Percentiles rank a stretch among this genome's conserved stretches.
phyloP scores from a whole-genome alignment of 495 filamentous ascomycete species.

The Aspergillus olivimuriae region DNA sequence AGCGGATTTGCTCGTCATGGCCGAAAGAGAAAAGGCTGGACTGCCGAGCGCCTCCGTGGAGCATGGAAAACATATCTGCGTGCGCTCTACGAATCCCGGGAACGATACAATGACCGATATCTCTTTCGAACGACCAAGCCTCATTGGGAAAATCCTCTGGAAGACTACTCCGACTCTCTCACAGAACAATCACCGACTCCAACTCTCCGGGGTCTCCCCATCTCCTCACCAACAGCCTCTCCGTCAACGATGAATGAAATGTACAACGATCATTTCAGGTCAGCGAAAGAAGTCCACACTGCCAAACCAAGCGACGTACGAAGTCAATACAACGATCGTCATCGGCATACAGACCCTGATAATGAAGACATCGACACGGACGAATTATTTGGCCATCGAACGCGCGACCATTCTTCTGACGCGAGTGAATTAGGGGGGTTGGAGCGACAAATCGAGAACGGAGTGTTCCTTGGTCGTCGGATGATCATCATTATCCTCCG shows the following conservation, averaged over 20 bases:
- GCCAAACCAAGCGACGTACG: too few relatives aligned
- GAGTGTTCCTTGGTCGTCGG: constrained; percentile 36
- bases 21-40: constrained; percentile 60
- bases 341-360: background rate
- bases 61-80: constrained; percentile 41
- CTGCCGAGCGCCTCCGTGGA: constrained; percentile 45
- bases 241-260: too few relatives aligned
- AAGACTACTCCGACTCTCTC: constrained; percentile 2
- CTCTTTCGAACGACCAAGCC: constrained; percentile 12
- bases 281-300: too few relatives aligned
- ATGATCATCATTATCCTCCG: constrained; percentile 36
- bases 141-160: constrained; percentile 36
- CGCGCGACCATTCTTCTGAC: constrained; percentile 4
- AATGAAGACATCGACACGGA: constrained; percentile 14
- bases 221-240: too few relatives aligned
- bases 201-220: too few relatives aligned
- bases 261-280: too few relatives aligned
- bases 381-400: constrained; percentile 10
- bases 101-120: constrained; percentile 33
- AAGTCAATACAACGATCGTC: too few relatives aligned
- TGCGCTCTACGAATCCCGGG: constrained; percentile 48
- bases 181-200: too few relatives aligned
- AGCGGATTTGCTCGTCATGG: constrained; percentile 71
- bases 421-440: constrained; percentile 11
- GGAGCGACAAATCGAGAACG: constrained; percentile 33